Conservation (phyloP, 2,329 filamentous ascomycete species). For the Emergomyces orientalis region DNA sequence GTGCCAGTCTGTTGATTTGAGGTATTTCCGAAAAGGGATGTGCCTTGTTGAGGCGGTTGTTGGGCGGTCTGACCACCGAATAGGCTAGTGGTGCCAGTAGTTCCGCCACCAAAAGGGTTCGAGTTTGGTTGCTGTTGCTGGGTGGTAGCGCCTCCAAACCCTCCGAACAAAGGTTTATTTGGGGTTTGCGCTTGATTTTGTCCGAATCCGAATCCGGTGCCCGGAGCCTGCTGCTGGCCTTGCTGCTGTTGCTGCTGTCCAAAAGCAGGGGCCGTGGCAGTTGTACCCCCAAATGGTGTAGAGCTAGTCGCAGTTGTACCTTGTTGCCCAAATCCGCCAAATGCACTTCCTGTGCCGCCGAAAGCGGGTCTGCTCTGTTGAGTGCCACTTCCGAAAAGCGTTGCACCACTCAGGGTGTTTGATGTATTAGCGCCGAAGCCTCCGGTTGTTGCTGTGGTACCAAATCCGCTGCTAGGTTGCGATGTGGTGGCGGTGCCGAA, state of each 20-base stretch:
- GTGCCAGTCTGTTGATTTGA: slow-evolving; percentile 35
- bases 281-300: slow-evolving; percentile 34
- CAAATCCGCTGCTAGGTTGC: slow-evolving; percentile 32
- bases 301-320: slow-evolving; percentile 27
- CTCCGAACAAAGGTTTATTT: slow-evolving; percentile 29
- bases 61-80: slow-evolving; percentile 35
- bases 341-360: slow-evolving; percentile 29
- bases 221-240: slow-evolving; percentile 23
- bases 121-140: slow-evolving; percentile 34
- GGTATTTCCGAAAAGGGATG: slow-evolving; percentile 31
- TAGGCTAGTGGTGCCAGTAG: slow-evolving; percentile 22
- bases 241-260: slow-evolving; percentile 24
- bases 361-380: slow-evolving; percentile 32
- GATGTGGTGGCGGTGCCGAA: slow-evolving; percentile 28
- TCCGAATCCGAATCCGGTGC: slow-evolving; percentile 37
- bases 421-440: slow-evolving; percentile 27
- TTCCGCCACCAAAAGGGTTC: slow-evolving; percentile 38
- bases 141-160: slow-evolving; percentile 31
- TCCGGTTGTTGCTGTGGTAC: slow-evolving; percentile 24
- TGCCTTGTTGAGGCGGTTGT: slow-evolving; percentile 29
- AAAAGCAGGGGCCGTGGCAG: slow-evolving; percentile 36
- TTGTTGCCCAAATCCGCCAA: slow-evolving; percentile 33
- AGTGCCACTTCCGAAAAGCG: slow-evolving; percentile 27
- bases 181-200: slow-evolving; percentile 34
- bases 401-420: slow-evolving; percentile 21